A percentile compares a stretch with the other conserved stretches of the same genome.
These are phyloP conservation scores for Taphrina populina DNA, from an alignment of 1,139 yeast species.

Conservation along the genomic window DNA sequence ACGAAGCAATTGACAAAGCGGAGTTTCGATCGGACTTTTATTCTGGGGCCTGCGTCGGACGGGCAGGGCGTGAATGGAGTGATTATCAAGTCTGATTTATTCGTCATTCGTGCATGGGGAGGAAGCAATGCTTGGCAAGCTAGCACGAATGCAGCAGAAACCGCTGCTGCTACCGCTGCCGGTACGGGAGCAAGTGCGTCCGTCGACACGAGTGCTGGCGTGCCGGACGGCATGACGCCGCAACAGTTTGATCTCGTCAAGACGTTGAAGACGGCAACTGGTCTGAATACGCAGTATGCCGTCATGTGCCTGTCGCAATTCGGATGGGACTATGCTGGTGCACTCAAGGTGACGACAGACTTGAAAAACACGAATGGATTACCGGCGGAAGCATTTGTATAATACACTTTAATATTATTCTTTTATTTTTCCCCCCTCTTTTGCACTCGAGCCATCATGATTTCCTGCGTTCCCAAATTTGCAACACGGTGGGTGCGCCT, in stretches of 20 bases:
- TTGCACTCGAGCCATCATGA: neutral
- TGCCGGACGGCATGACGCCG: conserved; percentile 20
- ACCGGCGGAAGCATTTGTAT: conserved; percentile 36
- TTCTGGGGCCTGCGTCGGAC: conserved; percentile 35
- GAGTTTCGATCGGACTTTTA: conserved; percentile 36
- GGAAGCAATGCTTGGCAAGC: conserved; percentile 34
- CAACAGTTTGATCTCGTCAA: conserved; percentile 65
- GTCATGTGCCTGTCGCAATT: conserved; percentile 86
- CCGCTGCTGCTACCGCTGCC: neutral
- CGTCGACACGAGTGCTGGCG: conserved; percentile 36
- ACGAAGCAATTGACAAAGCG: conserved; percentile 50
- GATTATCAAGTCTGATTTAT: conserved; percentile 33
- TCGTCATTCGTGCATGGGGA: conserved; percentile 35
- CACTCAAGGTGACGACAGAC: conserved; percentile 63
- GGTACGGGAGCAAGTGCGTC: conserved; percentile 1
- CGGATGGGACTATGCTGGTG: conserved; percentile 73
- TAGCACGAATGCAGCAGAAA: neutral
- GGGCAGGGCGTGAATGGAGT: conserved; percentile 26
- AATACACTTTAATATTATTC: neutral
- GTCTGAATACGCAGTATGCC: conserved; percentile 73
- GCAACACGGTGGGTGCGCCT: conserved; percentile 59
- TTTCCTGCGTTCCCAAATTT: conserved; percentile 57
- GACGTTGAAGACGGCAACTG: conserved; percentile 69
- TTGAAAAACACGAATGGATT: conserved; percentile 29
- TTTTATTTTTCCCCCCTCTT: neutral